Evolutionary conservation across 768 basidiomycete genomes (phyloP), one percentile per base, ranked within the genome.

Genomic region (Cyclocybe aegerita): DNA sequence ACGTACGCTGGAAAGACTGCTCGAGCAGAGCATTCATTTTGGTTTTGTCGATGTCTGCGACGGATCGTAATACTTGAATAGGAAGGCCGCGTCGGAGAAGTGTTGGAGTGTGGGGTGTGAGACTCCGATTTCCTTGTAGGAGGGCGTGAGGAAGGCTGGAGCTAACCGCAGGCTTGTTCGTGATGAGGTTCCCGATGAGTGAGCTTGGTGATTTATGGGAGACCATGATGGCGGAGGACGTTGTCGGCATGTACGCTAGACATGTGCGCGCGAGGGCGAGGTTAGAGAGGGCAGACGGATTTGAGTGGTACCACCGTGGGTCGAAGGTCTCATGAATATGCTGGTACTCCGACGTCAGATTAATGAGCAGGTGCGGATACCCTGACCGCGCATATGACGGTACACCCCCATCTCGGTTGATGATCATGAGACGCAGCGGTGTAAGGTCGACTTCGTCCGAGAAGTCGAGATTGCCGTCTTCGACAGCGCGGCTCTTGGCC

Each of bases 341-440:
- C 42, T 81, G 67, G 64, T 80, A 88, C 67, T 99, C 97, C 10
- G 93, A 92, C 0, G 81, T 78, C 43, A 98, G 81, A 66, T 99
- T 99, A 75, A 99, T 86, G 52, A 97, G 83, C 16, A 99, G 85
- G 72, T 99, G 97, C 14, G 97, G 97, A 56, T 90, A 83, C 40
- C 97, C 97, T 8, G 81, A 82, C 30, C 97, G 92, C 33, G 97
- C 97, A 65, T 98, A 98, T 0, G 97, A 98, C 15, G 97, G 97
- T 3, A 98, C 87, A 10, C 97, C 97, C 16, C 97, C 97, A 69
- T 96, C 92, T 14, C 88, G 82, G 67, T 94, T 96, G 69, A 99
- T 98, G 67, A 98, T 88, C 90, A 99, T 95, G 52, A 99, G 80
- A 29, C 97, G 89, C 48, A 98, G 74, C 1, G 97, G 97, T 3